Evolutionary conservation across 2,329 filamentous ascomycete genomes (phyloP).

Genomic region (Blastomyces parvus): DNA sequence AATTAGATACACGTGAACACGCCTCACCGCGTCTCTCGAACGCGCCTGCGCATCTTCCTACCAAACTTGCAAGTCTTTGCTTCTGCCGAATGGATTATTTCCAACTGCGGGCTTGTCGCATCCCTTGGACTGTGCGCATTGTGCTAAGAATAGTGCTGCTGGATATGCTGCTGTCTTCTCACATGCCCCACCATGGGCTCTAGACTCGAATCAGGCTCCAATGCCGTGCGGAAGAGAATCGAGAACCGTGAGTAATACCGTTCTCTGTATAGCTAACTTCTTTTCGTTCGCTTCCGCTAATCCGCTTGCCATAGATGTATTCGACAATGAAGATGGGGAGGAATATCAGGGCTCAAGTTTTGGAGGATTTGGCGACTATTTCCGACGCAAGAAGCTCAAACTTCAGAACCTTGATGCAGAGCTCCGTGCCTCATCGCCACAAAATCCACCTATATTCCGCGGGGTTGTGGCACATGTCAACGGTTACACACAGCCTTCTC

Average conservation of each 20-base stretch:
- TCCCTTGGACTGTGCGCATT: neutral
- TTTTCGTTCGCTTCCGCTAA: constrained; percentile 7
- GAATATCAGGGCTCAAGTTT: constrained; percentile 85
- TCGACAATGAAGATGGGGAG: constrained; percentile 73
- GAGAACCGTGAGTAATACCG: constrained; percentile 41
- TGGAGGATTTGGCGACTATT: constrained; percentile 84
- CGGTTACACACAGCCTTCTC: constrained; percentile 88
- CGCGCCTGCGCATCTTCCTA: neutral
- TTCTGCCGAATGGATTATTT: neutral
- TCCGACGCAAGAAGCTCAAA: constrained; percentile 92
- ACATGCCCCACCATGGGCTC: constrained; percentile 46
- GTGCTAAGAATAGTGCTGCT: neutral
- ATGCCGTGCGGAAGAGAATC: constrained; percentile 53
- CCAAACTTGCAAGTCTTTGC: neutral
- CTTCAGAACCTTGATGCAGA: constrained; percentile 88
- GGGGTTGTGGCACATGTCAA: constrained; percentile 86
- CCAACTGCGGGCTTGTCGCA: neutral
- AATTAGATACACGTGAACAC: neutral
- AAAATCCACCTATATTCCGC: constrained; percentile 78
- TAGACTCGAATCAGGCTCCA: constrained; percentile 50
- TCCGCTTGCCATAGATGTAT: constrained; percentile 47
- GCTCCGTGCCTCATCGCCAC: constrained; percentile 56
- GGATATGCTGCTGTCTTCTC: constrained; percentile 3
- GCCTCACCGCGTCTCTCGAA: neutral
- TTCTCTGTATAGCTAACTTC: neutral